Evolutionary conservation across 2,329 filamentous ascomycete species (phyloP).

Genomic region (Rutstroemia sp.): DNA sequence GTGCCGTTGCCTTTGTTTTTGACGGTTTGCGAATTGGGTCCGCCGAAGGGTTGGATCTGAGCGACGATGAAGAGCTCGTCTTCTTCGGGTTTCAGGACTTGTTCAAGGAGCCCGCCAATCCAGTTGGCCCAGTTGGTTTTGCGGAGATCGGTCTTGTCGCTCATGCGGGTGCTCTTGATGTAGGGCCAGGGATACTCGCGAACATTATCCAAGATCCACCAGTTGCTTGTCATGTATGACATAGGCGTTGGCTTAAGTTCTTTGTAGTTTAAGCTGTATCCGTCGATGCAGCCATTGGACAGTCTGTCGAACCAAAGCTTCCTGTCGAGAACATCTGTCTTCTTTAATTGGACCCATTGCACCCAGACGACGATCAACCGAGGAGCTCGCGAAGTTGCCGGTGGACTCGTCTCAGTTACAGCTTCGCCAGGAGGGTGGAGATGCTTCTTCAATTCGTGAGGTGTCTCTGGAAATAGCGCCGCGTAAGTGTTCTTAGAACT

Average conservation of each 20-base stretch:
- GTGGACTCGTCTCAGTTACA: neutral
- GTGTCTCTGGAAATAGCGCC: conserved; percentile 29
- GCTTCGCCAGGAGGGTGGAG: neutral
- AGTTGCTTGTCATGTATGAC: conserved; percentile 37
- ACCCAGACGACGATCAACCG: conserved; percentile 39
- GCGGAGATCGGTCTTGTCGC: conserved; percentile 34
- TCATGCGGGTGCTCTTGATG: conserved; percentile 39
- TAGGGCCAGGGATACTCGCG: conserved; percentile 43
- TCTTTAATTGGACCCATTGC: conserved; percentile 38
- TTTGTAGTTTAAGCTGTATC: conserved; percentile 30
- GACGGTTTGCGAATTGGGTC: conserved; percentile 35
- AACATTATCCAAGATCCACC: conserved; percentile 37
- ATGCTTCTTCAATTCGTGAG: conserved; percentile 10
- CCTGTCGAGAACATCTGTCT: conserved; percentile 31
- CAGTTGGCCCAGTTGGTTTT: conserved; percentile 35
- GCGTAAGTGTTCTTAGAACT: conserved; percentile 33
- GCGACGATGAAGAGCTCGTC: conserved; percentile 37
- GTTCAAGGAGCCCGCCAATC: conserved; percentile 33
- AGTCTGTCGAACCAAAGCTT: conserved; percentile 35
- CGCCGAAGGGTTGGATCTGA: conserved; percentile 40
- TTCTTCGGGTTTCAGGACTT: conserved; percentile 30
- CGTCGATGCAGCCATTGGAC: conserved; percentile 26
- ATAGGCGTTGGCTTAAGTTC: conserved; percentile 27
- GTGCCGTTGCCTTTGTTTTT: conserved; percentile 39
- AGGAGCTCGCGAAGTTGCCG: conserved; percentile 27